Evolutionary conservation across 1,139 yeast genomes (phyloP), one percentile per base, ranked within the genome.

Genomic region (Kluyveromyces sp.): DNA sequence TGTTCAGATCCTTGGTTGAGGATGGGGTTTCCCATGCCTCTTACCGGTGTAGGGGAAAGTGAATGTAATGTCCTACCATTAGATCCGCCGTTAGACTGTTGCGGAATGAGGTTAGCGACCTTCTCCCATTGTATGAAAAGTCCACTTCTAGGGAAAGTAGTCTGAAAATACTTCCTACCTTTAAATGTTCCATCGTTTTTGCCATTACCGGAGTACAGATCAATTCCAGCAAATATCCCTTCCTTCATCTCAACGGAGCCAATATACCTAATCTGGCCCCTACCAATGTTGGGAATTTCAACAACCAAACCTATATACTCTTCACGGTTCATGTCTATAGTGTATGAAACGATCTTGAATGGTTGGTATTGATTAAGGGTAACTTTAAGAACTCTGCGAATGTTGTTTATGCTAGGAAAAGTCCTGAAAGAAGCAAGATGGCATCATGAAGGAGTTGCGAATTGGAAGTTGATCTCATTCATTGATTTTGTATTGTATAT

Each of bases 161-260:
- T 87, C 3, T 64, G 64, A 61, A 89, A 89, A 64, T 88, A 88
- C 39, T 66, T 62, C 4, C 56, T 60, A 2, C 85, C 94, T 40
- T 79, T 74, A 42, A 79, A 77, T 29, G 72, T 70, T 6, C 98
- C 98, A 54, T 78, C 75, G 59, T 92, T 89, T 61, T 86, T 84
- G 8, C 98, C 98, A 42, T 79, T 71, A 4, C 58, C 59, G 25
- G 83, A 81, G 4, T 83, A 78, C 41, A 92, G 69, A 61, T 92
- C 97, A 3, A 92, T 75, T 1, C 98, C 98, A 3, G 90, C 96
- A 68, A 83, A 92, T n/a, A 73, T 69, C 0, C 96, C 96, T 4
- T 68, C 65, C 58, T 86, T 88, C 30, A 83, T 84, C 32, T 79
- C 76, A 26, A 92, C 87, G 1, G 77, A 69, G 0, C 97, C 97